Evolutionary conservation across 2,329 filamentous ascomycete species (phyloP).

Genomic region (Claviceps spartinae): DNA sequence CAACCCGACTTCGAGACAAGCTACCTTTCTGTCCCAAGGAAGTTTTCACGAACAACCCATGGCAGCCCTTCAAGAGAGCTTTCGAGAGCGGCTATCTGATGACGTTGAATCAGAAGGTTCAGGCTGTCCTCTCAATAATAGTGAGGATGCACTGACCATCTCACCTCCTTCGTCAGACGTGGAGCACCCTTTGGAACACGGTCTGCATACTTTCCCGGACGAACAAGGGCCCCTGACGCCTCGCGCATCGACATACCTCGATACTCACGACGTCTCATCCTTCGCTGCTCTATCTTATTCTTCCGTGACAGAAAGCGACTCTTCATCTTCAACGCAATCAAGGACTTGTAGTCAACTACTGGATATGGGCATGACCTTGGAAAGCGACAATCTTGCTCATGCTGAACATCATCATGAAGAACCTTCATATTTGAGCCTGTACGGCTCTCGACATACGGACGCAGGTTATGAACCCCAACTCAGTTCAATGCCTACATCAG

Average conservation of each 20-base stretch:
- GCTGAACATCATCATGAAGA: not conserved
- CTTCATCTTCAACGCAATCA: conserved; percentile 3
- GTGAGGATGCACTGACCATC: conserved; percentile 42
- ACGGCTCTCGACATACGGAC: not conserved
- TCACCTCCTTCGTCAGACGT: conserved; percentile 32
- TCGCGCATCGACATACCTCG: conserved; percentile 34
- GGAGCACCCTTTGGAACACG: conserved; percentile 20
- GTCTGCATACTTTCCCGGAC: conserved; percentile 22
- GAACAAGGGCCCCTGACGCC: conserved; percentile 35
- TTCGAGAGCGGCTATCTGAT: conserved; percentile 12
- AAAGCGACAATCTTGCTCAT: not conserved
- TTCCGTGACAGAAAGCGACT: conserved; percentile 7
- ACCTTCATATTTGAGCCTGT: not conserved
- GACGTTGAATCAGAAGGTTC: conserved; percentile 10
- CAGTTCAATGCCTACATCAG: conserved; percentile 5
- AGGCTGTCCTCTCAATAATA: conserved; percentile 27
- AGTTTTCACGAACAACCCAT: conserved; percentile 15
- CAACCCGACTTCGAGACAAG: conserved; percentile 21
- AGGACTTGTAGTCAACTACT: conserved; percentile 8
- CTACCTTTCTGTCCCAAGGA: conserved; percentile 15
- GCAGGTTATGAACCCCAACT: not conserved
- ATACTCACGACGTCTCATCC: conserved; percentile 12
- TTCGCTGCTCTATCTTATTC: conserved; percentile 15
- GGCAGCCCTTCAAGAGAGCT: conserved; percentile 14
- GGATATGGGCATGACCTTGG: not conserved